These are phyloP conservation scores for Orbilia ellipsospora DNA, from an alignment of 2,329 filamentous ascomycete genomes.

Conservation along the genomic window DNA sequence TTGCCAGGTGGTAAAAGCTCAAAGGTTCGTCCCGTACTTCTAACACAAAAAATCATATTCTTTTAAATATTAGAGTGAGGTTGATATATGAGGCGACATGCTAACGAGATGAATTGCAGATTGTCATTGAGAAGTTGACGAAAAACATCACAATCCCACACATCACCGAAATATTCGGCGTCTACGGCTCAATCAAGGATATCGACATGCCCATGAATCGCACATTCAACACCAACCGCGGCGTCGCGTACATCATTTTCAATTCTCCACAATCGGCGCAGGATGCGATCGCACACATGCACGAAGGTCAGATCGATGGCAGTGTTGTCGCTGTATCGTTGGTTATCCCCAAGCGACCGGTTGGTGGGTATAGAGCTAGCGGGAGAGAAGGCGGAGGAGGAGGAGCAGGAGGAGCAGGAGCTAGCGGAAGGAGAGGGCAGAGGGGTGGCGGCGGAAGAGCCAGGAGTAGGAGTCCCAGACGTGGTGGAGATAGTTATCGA, in stretches of 20 bases:
- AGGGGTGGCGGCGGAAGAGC: slow-evolving; percentile 4
- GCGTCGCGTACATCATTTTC: slow-evolving; percentile 92
- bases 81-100: background rate
- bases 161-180: slow-evolving; percentile 88
- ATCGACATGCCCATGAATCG: slow-evolving; percentile 90
- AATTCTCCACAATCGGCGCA: slow-evolving; percentile 81
- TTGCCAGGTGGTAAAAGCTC: slow-evolving; percentile 50
- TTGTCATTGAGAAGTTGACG: slow-evolving; percentile 94
- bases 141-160: slow-evolving; percentile 93
- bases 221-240: slow-evolving; percentile 85
- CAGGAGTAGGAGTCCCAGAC: slow-evolving; percentile 60
- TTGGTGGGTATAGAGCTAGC: slow-evolving; percentile 55
- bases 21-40: slow-evolving; percentile 14
- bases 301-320: slow-evolving; percentile 93
- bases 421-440: slow-evolving; percentile 61
- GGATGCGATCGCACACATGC: slow-evolving; percentile 92
- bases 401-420: slow-evolving; percentile 59
- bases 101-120: slow-evolving; percentile 66
- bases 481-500: slow-evolving; percentile 61
- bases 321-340: slow-evolving; percentile 86
- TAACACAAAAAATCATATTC: too few species aligned
- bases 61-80: background rate
- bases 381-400: slow-evolving; percentile 56
- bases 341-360: slow-evolving; percentile 79
- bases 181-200: slow-evolving; percentile 85